These are phyloP conservation scores for Oemleria cerasiformis DNA, from an alignment of 306 rosid species.

Conservation along the genomic window DNA sequence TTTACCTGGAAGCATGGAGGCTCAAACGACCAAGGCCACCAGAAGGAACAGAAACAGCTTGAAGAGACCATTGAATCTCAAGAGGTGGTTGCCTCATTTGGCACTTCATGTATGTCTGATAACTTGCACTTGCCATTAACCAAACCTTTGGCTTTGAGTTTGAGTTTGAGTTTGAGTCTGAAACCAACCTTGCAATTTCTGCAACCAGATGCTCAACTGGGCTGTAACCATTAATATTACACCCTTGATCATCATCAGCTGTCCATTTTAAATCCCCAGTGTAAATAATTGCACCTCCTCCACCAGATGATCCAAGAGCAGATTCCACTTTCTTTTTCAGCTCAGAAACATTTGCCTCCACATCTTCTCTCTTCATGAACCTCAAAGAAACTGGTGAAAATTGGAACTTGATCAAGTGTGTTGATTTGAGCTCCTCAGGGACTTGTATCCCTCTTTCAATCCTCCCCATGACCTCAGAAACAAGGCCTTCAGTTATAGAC, in stretches of 20 bases:
- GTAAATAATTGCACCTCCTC: constrained; percentile 52
- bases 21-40: constrained; percentile 78
- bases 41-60: constrained; percentile 83
- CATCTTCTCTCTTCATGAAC: constrained; percentile 64
- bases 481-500: constrained; percentile 55
- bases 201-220: constrained; percentile 58
- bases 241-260: constrained; percentile 18
- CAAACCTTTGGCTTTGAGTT: constrained; percentile 45
- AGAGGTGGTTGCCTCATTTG: constrained; percentile 84
- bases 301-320: constrained; percentile 27
- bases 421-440: constrained; percentile 60
- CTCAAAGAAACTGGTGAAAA: constrained; percentile 48
- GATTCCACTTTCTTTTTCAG: constrained; percentile 55
- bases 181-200: constrained; percentile 63
- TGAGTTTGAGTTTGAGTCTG: constrained; percentile 22
- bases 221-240: constrained; percentile 25
- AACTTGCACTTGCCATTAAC: constrained; percentile 74
- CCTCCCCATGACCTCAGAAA: constrained; percentile 55
- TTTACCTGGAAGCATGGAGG: constrained; percentile 80
- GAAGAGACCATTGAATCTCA: constrained; percentile 85
- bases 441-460: constrained; percentile 58
- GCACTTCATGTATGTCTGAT: constrained; percentile 78
- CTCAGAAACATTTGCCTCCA: constrained; percentile 50
- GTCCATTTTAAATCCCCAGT: constrained; percentile 83
- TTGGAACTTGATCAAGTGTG: constrained; percentile 50